Base-by-base conservation (phyloP, 306 rosid species). In the Neltuma alba region DNA sequence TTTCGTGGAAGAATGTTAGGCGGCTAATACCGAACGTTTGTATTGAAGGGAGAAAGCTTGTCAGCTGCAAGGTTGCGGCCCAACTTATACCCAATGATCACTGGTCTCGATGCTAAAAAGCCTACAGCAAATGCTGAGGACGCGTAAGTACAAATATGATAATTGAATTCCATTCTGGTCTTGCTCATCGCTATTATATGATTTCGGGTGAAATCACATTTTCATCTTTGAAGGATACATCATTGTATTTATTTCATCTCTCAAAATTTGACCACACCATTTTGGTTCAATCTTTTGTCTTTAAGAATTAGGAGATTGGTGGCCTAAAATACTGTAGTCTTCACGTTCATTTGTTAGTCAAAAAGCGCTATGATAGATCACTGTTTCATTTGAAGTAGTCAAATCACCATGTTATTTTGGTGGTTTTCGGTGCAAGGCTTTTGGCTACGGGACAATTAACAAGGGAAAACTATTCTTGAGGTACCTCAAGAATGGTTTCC, bases 21-120 rank as follows among this genome's bases (percentile, higher is more conserved):
- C 3, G n/a, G 16, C 60, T 45, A 38, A 48, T 60, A 9, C 47
- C 34, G n/a, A 62, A 10, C 33, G 58, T 67, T 23, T 74, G 38
- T 30, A 64, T 72, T 83, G 79, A 44, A 94, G 97, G 99, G 99
- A 12, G 84, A 92, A 78, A 94, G 97, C 85, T 84, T 94, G 50
- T 88, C 97, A 62, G 30, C 87, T 44, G n/a, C 45, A 37, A 79
- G 74, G 71, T 79, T 94, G 86, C 73, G 37, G 21, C 48, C 77
- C 70, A 88, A 82, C 61, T 83, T 75, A 70, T 94, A 89, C 69
- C 89, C 90, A 25, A 68, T 92, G 25, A 66, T 88, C 73, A 89
- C 79, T 64, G 86, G 97, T 58, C 90, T 79, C 47, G 86, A 83
- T 75, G 95, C 85, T 71, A 91, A 85, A 86, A 81, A 85, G 77